Percentiles rank a stretch among this genome's conserved stretches.
These are phyloP conservation scores for Ceratocystis cacaofunesta DNA, from an alignment of 2,329 filamentous ascomycete genomes.

Conservation along the genomic window DNA sequence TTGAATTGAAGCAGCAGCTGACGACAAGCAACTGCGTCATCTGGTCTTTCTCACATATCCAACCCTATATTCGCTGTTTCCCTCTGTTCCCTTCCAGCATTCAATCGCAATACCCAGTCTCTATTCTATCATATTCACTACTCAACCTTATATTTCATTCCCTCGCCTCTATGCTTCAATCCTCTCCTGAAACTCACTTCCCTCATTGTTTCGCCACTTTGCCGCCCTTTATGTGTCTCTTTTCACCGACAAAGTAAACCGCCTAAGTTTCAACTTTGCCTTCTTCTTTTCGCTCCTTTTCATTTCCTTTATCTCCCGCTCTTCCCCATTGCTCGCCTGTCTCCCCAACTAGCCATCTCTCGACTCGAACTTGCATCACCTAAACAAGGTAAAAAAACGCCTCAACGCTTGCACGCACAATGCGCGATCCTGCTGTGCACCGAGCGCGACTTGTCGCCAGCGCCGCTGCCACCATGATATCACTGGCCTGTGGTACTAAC, in stretches of 20 bases:
- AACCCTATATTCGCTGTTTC: neutral
- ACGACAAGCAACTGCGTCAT: neutral
- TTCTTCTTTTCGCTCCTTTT: neutral
- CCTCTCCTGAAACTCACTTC: neutral
- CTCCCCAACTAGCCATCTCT: neutral
- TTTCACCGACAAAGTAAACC: neutral
- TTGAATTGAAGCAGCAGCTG: neutral
- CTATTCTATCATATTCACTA: neutral
- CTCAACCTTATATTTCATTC: neutral
- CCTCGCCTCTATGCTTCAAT: neutral
- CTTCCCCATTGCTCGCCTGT: neutral
- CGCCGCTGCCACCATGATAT: constrained; percentile 67
- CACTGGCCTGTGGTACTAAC: constrained; percentile 85
- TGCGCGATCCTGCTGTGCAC: constrained; percentile 36
- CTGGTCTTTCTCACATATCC: too few species aligned
- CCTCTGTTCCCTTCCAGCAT: neutral
- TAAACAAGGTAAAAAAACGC: neutral
- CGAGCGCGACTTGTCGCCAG: constrained; percentile 66
- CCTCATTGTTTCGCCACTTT: neutral
- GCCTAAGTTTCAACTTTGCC: neutral
- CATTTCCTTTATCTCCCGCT: neutral
- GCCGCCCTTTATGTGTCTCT: neutral
- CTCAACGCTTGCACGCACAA: constrained; percentile 17
- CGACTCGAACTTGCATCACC: too few species aligned
- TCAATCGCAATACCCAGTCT: neutral